Evolutionary conservation across 1,284 basidiomycete genomes (phyloP).

Genomic region (Coriolopsis trogii): DNA sequence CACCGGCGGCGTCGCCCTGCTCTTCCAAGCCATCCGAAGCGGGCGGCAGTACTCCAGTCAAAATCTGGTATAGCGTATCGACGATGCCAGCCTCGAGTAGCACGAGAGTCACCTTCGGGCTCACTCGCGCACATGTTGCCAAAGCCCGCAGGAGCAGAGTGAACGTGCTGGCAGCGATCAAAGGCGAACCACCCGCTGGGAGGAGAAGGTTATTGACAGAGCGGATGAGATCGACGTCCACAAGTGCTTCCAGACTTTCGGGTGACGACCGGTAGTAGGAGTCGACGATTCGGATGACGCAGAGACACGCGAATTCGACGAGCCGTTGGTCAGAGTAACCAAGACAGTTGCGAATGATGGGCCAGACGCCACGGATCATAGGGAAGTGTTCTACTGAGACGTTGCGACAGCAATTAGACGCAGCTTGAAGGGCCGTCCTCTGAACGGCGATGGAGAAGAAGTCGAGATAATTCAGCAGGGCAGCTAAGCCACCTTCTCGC

Average conservation of each 20-base stretch:
- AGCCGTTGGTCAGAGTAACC: conserved; percentile 91
- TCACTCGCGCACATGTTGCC: conserved; percentile 83
- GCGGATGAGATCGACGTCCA: conserved; percentile 81
- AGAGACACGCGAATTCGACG: conserved; percentile 92
- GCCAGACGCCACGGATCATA: conserved; percentile 89
- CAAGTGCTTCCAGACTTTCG: conserved; percentile 83
- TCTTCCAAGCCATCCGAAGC: conserved; percentile 56
- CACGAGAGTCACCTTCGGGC: conserved; percentile 83
- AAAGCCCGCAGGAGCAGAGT: conserved; percentile 87
- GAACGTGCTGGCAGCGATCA: conserved; percentile 85
- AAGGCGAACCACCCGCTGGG: conserved; percentile 84
- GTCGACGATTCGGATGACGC: conserved; percentile 91
- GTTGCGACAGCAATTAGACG: conserved; percentile 93
- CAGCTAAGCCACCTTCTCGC: conserved; percentile 89
- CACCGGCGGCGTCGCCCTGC: conserved; percentile 61
- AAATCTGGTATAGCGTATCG: conserved; percentile 88
- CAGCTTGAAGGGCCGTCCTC: conserved; percentile 93
- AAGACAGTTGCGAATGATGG: conserved; percentile 89
- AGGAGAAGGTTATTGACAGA: conserved; percentile 86
- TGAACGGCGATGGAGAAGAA: conserved; percentile 98
- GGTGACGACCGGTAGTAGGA: conserved; percentile 84
- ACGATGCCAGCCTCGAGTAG: conserved; percentile 91
- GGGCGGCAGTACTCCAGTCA: conserved; percentile 88
- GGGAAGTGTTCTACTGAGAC: conserved; percentile 84
- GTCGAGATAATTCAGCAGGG: conserved; percentile 91